These are phyloP conservation scores for Talaromyces sp. DNA, from an alignment of 2,329 filamentous ascomycete species.

Conservation along the genomic window DNA sequence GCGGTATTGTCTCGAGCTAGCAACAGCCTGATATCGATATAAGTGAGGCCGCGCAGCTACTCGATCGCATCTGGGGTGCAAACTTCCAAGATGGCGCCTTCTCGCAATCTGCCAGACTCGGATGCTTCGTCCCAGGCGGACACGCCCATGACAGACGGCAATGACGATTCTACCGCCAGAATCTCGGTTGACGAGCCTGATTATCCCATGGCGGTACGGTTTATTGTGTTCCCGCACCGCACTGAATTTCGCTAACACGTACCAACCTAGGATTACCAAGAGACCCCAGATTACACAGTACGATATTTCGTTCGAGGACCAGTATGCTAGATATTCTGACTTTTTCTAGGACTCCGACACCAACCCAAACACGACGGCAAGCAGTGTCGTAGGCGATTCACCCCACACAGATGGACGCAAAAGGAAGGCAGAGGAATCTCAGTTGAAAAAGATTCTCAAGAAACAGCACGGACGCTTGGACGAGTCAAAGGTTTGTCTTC, in stretches of 20 bases:
- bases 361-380: slow-evolving; percentile 66
- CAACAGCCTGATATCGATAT: not conserved
- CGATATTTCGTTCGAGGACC: not conserved
- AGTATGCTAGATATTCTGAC: slow-evolving; percentile 16
- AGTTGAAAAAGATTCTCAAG: slow-evolving; percentile 86
- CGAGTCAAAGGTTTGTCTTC: slow-evolving; percentile 72
- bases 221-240: not conserved
- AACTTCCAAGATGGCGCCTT: slow-evolving; percentile 36
- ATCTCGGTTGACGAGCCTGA: slow-evolving; percentile 34
- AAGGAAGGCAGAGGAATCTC: slow-evolving; percentile 78
- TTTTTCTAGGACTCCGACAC: slow-evolving; percentile 57
- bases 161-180: slow-evolving; percentile 30
- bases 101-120: slow-evolving; percentile 29
- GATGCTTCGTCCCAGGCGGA: slow-evolving; percentile 42
- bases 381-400: slow-evolving; percentile 76
- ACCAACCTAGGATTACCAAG: slow-evolving; percentile 44
- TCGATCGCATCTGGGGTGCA: slow-evolving; percentile 1
- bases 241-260: not conserved
- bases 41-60: not conserved
- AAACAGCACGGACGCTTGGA: slow-evolving; percentile 91
- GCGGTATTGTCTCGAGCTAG: not conserved
- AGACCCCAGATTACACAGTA: slow-evolving; percentile 58
- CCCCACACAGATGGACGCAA: slow-evolving; percentile 69
- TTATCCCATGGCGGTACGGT: slow-evolving; percentile 37
- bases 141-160: slow-evolving; percentile 44